These are phyloP conservation scores for Talaromyces amestolkiae DNA, from an alignment of 2,329 filamentous ascomycete species.

Conservation along the genomic window DNA sequence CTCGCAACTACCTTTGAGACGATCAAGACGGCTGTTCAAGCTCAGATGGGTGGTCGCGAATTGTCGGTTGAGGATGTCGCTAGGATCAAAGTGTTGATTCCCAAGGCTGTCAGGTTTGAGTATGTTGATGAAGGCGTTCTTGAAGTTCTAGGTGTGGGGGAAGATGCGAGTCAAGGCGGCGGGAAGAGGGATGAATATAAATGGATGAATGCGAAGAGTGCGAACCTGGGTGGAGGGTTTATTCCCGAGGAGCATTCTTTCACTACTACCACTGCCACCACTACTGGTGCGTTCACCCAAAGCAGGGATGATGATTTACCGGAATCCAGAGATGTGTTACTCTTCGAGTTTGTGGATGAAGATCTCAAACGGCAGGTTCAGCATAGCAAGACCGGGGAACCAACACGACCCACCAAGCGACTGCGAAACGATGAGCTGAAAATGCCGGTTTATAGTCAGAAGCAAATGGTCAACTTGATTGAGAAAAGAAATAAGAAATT, in stretches of 20 bases:
- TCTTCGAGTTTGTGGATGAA: conserved; percentile 90
- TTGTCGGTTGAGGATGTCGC: conserved; percentile 77
- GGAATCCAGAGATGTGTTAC: conserved; percentile 61
- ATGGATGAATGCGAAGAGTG: conserved; percentile 19
- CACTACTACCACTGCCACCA: neutral
- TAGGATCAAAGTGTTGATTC: conserved; percentile 72
- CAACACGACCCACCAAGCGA: conserved; percentile 64
- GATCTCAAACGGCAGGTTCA: conserved; percentile 80
- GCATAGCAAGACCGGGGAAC: conserved; percentile 69
- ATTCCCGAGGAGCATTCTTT: conserved; percentile 12
- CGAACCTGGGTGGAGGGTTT: conserved; percentile 14
- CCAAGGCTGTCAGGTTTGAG: conserved; percentile 73
- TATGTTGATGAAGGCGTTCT: conserved; percentile 84
- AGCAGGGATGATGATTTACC: conserved; percentile 41
- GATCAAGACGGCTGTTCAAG: conserved; percentile 79
- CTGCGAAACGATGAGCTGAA: conserved; percentile 76
- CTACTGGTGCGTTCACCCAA: conserved; percentile 20
- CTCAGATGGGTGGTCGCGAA: conserved; percentile 66
- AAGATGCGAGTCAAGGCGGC: conserved; percentile 43
- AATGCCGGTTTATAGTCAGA: conserved; percentile 90
- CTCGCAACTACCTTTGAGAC: conserved; percentile 88
- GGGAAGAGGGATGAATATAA: conserved; percentile 40
- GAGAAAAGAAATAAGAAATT: conserved; percentile 88
- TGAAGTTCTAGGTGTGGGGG: conserved; percentile 72
- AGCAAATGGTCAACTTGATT: conserved; percentile 84